Evolutionary conservation across 2,329 filamentous ascomycete species (phyloP).

Genomic region (Colletotrichum tabaci): DNA sequence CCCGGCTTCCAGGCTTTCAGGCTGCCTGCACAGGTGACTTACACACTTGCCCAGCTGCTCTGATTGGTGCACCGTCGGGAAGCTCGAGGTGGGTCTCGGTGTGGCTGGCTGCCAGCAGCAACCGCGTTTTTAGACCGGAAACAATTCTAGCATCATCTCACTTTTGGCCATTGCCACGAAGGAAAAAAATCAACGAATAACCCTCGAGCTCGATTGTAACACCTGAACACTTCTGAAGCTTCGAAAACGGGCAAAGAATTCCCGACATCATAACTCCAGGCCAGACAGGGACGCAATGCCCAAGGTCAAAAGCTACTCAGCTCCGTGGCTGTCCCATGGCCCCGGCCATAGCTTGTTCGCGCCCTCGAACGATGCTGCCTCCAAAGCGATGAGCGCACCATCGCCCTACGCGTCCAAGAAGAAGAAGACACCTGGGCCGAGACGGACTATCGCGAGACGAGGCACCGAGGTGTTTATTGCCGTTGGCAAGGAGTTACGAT

Average conservation of each 20-base stretch:
- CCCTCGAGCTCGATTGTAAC: not conserved
- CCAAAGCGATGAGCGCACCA: slow-evolving; percentile 45
- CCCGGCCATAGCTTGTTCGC: slow-evolving; percentile 86
- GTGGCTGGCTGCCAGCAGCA: slow-evolving; percentile 30
- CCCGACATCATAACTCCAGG: not conserved
- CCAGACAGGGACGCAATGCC: slow-evolving; percentile 73
- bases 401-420: slow-evolving; percentile 60
- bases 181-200: slow-evolving; percentile 12
- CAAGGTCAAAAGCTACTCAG: slow-evolving; percentile 87
- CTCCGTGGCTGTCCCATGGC: slow-evolving; percentile 86
- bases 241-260: not conserved
- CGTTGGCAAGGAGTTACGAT: slow-evolving; percentile 90
- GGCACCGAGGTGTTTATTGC: slow-evolving; percentile 92
- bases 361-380: slow-evolving; percentile 56
- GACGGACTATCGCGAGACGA: slow-evolving; percentile 81
- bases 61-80: slow-evolving; percentile 13
- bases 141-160: slow-evolving; percentile 7
- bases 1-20: not conserved
- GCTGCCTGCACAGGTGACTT: slow-evolving; percentile 10
- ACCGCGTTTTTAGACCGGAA: slow-evolving; percentile 36
- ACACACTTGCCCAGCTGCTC: not conserved
- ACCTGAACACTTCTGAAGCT: not conserved
- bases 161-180: not conserved
- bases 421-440: slow-evolving; percentile 63
- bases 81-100: slow-evolving; percentile 38